Conservation (phyloP, 1,139 yeast species). For the Meyerozyma guilliermondii region DNA sequence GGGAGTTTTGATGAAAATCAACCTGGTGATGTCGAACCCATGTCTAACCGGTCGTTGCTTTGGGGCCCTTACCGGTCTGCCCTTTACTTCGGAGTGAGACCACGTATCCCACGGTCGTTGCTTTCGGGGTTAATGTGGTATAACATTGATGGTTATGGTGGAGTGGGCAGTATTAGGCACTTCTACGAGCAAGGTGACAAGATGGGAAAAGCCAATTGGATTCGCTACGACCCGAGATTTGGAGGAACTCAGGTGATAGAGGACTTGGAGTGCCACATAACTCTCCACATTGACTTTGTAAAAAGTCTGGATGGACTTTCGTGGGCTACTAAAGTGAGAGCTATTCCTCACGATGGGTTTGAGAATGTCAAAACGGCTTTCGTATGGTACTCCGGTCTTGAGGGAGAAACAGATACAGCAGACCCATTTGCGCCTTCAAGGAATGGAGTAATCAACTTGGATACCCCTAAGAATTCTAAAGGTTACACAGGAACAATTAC, state of each 20-base stretch:
- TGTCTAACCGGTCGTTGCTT: slow-evolving; percentile 20
- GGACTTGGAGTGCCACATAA: slow-evolving; percentile 61
- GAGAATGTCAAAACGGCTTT: slow-evolving; percentile 54
- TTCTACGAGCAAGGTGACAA: slow-evolving; percentile 72
- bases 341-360: slow-evolving; percentile 51
- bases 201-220: slow-evolving; percentile 80
- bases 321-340: slow-evolving; percentile 72
- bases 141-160: slow-evolving; percentile 55
- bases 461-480: slow-evolving; percentile 16
- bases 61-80: slow-evolving; percentile 97
- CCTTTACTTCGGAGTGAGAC: slow-evolving; percentile 79
- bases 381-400: slow-evolving; percentile 74
- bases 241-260: slow-evolving; percentile 81
- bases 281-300: slow-evolving; percentile 67
- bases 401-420: slow-evolving; percentile 43
- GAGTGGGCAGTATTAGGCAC: slow-evolving; percentile 66
- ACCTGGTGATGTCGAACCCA: slow-evolving; percentile 1
- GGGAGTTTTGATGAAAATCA: slow-evolving; percentile 1
- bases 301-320: slow-evolving; percentile 67
- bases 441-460: slow-evolving; percentile 31
- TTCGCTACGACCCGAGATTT: slow-evolving; percentile 72
- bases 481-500: slow-evolving; percentile 35
- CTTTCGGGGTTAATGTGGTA: slow-evolving; percentile 90
- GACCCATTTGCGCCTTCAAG: slow-evolving; percentile 13
- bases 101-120: slow-evolving; percentile 72